These are phyloP conservation scores for Kuraishia molischiana DNA, from an alignment of 805 yeast species.

Conservation along the genomic window DNA sequence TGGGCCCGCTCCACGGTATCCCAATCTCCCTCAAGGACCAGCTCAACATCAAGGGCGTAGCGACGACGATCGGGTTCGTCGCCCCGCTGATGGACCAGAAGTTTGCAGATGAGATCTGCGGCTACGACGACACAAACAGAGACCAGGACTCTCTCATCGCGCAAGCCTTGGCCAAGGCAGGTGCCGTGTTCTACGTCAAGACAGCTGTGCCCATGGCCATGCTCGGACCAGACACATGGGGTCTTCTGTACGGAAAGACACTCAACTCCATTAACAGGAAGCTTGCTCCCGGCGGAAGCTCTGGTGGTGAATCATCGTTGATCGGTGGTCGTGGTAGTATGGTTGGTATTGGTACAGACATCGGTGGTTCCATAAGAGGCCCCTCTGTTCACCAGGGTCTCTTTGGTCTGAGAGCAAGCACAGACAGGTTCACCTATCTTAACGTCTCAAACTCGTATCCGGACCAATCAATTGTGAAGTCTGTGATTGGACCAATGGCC, in stretches of 20 bases:
- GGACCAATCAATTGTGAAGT: slow-evolving; percentile 47
- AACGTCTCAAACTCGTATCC: slow-evolving; percentile 29
- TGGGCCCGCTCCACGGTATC: slow-evolving; percentile 17
- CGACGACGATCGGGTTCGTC: slow-evolving; percentile 11
- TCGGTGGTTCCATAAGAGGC: slow-evolving; percentile 52
- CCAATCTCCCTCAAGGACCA: slow-evolving; percentile 47
- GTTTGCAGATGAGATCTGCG: not conserved
- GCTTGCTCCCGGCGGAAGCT: slow-evolving; percentile 53
- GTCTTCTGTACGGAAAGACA: slow-evolving; percentile 41
- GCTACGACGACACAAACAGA: not conserved
- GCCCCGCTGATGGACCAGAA: slow-evolving; percentile 5
- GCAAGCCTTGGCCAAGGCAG: slow-evolving; percentile 6
- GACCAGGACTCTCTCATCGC: slow-evolving; percentile 11
- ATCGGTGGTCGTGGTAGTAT: slow-evolving; percentile 47
- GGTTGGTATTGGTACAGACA: slow-evolving; percentile 54
- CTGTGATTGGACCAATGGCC: slow-evolving; percentile 48
- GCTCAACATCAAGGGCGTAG: slow-evolving; percentile 25
- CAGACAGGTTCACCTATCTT: slow-evolving; percentile 19
- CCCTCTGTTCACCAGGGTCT: slow-evolving; percentile 53
- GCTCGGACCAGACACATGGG: slow-evolving; percentile 49
- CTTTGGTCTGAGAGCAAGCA: slow-evolving; percentile 45
- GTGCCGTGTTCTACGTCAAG: slow-evolving; percentile 38
- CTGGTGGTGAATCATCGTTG: slow-evolving; percentile 58
- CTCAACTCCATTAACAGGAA: slow-evolving; percentile 40
- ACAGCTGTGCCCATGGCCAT: slow-evolving; percentile 49